These are phyloP conservation scores for Chlorella variabilis DNA, from an alignment of 163 green algal species.

Conservation along the genomic window DNA sequence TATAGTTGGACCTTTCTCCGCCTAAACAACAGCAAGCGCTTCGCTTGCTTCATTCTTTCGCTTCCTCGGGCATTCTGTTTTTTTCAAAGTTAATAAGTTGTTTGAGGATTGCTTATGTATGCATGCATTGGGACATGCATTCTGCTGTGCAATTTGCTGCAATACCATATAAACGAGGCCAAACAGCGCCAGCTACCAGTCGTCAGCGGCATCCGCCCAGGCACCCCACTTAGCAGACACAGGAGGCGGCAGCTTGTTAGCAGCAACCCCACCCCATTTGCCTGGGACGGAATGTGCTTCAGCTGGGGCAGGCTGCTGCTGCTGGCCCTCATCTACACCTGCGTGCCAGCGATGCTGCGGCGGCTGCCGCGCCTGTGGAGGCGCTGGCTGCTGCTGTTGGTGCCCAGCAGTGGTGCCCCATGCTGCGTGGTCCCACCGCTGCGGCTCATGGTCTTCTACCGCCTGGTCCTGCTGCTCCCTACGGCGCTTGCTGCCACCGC, in stretches of 20 bases:
- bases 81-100: too few relatives aligned
- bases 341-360: too few relatives aligned
- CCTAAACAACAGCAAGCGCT: too few relatives aligned
- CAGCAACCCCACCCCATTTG: not conserved
- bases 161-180: too few relatives aligned
- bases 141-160: too few relatives aligned
- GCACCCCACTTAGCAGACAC: not conserved
- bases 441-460: not conserved
- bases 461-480: not conserved
- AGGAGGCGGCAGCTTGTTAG: not conserved
- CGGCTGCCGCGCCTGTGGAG: too few relatives aligned
- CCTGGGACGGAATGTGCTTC: not conserved
- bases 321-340: not conserved
- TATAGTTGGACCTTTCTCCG: too few relatives aligned
- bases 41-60: too few relatives aligned
- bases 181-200: not conserved
- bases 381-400: not conserved
- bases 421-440: not conserved
- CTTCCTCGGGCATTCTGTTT: too few relatives aligned
- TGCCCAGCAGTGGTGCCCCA: not conserved
- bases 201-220: not conserved
- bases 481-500: constrained; percentile 6
- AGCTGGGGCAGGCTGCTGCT: not conserved
- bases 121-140: too few relatives aligned
- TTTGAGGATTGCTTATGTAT: too few relatives aligned